Percentiles rank a stretch among this genome's conserved stretches.
Evolutionary conservation across 352 stramenopile species (phyloP).

Genomic region (Phytophthora pseudosyringae): DNA sequence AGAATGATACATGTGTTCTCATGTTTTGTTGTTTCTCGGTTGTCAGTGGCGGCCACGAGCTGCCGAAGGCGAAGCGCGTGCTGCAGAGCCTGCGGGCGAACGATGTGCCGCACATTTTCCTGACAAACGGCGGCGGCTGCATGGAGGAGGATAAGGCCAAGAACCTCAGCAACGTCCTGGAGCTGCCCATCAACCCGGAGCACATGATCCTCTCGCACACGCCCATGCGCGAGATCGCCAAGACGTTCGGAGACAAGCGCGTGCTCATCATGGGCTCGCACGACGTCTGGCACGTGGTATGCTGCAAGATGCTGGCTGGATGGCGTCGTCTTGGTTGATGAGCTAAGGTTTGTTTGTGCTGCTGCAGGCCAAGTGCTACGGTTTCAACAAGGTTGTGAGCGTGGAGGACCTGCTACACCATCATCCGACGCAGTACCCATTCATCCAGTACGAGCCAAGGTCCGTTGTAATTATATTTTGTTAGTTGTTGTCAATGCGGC

Average conservation of each 20-base stretch:
- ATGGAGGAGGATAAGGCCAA: slow-evolving; percentile 87
- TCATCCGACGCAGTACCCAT: slow-evolving; percentile 83
- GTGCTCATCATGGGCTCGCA: slow-evolving; percentile 90
- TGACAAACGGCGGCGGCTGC: slow-evolving; percentile 91
- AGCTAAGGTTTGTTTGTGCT: neutral
- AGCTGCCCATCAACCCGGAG: slow-evolving; percentile 64
- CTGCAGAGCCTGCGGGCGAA: slow-evolving; percentile 67
- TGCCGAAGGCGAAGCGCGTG: slow-evolving; percentile 72
- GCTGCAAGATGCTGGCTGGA: neutral
- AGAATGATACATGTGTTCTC: slow-evolving; percentile 1
- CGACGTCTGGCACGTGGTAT: slow-evolving; percentile 81
- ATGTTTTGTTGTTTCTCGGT: slow-evolving; percentile 4
- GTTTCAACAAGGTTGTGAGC: slow-evolving; percentile 85
- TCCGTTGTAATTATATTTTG: slow-evolving; percentile 29
- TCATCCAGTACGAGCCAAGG: slow-evolving; percentile 72
- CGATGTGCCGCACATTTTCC: slow-evolving; percentile 87
- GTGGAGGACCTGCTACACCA: slow-evolving; percentile 75
- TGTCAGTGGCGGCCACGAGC: slow-evolving; percentile 66
- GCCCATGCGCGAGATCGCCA: slow-evolving; percentile 83
- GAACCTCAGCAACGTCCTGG: slow-evolving; percentile 68
- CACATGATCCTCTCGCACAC: slow-evolving; percentile 91
- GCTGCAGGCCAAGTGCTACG: slow-evolving; percentile 64
- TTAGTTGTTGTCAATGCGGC: neutral
- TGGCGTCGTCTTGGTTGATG: neutral
- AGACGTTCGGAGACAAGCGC: slow-evolving; percentile 70